A percentile compares a stretch with the other conserved stretches of the same genome.
These are phyloP conservation scores for Boletus pseudopeckii DNA, from an alignment of 768 basidiomycete genomes.

Conservation along the genomic window DNA sequence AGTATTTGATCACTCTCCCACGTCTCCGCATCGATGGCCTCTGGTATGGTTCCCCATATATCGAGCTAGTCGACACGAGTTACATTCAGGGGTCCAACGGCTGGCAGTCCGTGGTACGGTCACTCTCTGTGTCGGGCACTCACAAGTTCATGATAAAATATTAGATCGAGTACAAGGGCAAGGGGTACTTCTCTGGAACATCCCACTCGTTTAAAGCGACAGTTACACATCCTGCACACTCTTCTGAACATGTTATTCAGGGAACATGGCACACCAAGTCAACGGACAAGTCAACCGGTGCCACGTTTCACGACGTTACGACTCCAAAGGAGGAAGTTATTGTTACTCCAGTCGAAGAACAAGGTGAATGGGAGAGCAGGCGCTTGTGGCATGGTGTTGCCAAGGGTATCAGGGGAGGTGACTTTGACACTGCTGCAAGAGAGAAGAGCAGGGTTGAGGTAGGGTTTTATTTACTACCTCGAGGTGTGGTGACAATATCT, in stretches of 20 bases:
- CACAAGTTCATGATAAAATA: constrained; percentile 36
- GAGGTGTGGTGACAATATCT: not conserved
- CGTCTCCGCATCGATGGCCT: constrained; percentile 90
- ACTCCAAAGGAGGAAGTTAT: constrained; percentile 72
- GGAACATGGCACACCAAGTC: constrained; percentile 78
- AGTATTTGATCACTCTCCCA: constrained; percentile 90
- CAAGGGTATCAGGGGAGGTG: constrained; percentile 85
- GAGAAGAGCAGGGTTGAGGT: constrained; percentile 95
- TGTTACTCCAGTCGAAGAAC: constrained; percentile 55
- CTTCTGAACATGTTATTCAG: constrained; percentile 54
- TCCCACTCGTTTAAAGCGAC: constrained; percentile 90
- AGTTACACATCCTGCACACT: constrained; percentile 50
- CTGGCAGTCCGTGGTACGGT: constrained; percentile 48
- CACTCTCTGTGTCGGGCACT: not conserved
- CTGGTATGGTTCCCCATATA: constrained; percentile 89
- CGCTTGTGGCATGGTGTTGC: constrained; percentile 82
- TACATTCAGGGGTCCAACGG: constrained; percentile 72
- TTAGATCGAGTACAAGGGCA: constrained; percentile 91
- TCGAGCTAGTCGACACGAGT: constrained; percentile 81
- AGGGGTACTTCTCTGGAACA: constrained; percentile 93
- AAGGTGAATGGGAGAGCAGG: constrained; percentile 85
- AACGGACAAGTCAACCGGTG: constrained; percentile 44
- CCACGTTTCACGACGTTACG: constrained; percentile 73
- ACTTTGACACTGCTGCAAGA: constrained; percentile 84
- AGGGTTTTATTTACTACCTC: constrained; percentile 5